These are phyloP conservation scores for Phaeosphaeriaceae sp. DNA, from an alignment of 2,329 filamentous ascomycete species.

Conservation along the genomic window DNA sequence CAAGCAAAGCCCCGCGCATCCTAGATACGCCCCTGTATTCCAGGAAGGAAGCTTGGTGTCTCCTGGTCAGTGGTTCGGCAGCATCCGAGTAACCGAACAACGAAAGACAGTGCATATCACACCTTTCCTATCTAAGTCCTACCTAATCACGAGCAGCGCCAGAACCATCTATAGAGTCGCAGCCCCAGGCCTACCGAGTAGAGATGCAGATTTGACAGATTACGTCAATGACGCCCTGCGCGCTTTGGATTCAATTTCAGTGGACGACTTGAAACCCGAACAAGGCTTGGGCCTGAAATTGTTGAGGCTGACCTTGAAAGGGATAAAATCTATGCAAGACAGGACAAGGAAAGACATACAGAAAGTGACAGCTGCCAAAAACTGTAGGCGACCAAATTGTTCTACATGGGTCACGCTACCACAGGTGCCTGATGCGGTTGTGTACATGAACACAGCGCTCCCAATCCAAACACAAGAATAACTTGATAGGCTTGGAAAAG, in stretches of 20 bases:
- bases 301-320: slow-evolving; percentile 5
- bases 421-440: slow-evolving; percentile 17
- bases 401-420: slow-evolving; percentile 23
- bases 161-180: slow-evolving; percentile 1
- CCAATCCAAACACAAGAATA: slow-evolving; percentile 12
- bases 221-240: slow-evolving; percentile 26
- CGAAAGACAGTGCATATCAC: slow-evolving; percentile 6
- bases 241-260: background rate
- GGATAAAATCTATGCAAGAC: slow-evolving; percentile 1
- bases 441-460: slow-evolving; percentile 20
- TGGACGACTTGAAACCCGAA: slow-evolving; percentile 8
- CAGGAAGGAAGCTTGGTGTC: slow-evolving; percentile 28
- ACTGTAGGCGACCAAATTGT: slow-evolving; percentile 17
- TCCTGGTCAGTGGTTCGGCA: slow-evolving; percentile 33
- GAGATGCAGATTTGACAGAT: slow-evolving; percentile 33
- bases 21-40: slow-evolving; percentile 19
- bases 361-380: slow-evolving; percentile 31
- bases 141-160: slow-evolving; percentile 14
- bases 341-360: slow-evolving; percentile 20
- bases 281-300: slow-evolving; percentile 10
- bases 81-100: slow-evolving; percentile 36
- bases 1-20: slow-evolving; percentile 32
- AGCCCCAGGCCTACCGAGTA: slow-evolving; percentile 7
- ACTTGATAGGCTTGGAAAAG: background rate
- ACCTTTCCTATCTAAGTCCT: slow-evolving; percentile 9